Evolutionary conservation across 441 rosid species (phyloP), one percentile per base, ranked within the genome.

Genomic region (Brassica balearica): DNA sequence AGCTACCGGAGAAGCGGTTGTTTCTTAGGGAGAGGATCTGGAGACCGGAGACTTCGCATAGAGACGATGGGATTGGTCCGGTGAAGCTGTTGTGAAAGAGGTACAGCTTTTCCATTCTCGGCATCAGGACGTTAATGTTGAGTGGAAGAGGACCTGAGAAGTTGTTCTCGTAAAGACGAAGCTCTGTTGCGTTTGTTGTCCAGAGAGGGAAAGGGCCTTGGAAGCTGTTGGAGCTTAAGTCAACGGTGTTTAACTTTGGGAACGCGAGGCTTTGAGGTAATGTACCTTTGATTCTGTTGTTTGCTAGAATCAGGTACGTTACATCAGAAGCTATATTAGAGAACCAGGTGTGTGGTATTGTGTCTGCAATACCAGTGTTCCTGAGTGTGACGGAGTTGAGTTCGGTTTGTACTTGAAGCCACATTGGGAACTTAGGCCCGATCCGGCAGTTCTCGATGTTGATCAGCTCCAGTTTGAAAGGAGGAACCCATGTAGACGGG

Each of bases 71-170:
- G 61, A 88, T 80, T 68, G 38, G 15, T 29, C 94, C 87, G 0
- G 70, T 70, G 48, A 91, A 87, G 81, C 76, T 75, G 80, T 91
- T 91, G 1, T 65, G 17, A 32, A 86, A 85, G 71, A 85, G 81
- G 68, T 84, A 74, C 9, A 89, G 4, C 1, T 65, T 83, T 66
- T 58, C 58, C 65, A 91, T 67, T 71, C 81, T 73, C 9, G 92
- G 92, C 91, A 87, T 88, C 70, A 87, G 83, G 41, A 55, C 76
- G 46, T 77, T 71, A 4, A 87, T 85, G 29, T 87, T 85, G 51
- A 51, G 75, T 6, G 90, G 91, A 66, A 88, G 68, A 25, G 81
- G 59, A 23, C 92, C 95, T 1, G 89, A 87, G 84, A 90, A 86
- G 19, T 77, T 78, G 82, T 89, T 91, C 66, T 75, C 82, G 27